Percentiles rank a stretch among this genome's conserved stretches.
phyloP scores from a whole-genome alignment of 2,329 filamentous ascomycete genomes.

The Fusarium denticulatum region DNA sequence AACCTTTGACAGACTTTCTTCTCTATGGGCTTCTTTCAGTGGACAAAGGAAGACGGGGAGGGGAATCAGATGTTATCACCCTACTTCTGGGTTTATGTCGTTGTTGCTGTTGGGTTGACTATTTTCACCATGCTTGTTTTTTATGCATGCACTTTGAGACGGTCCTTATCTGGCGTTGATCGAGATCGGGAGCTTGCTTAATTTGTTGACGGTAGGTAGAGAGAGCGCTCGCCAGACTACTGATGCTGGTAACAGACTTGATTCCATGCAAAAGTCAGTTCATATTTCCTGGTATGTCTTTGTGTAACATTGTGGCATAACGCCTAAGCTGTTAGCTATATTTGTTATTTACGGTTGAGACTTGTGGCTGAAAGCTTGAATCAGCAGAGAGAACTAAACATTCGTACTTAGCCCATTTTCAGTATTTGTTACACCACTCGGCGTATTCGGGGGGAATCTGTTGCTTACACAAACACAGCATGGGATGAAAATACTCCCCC shows the following conservation, averaged over 20 bases:
- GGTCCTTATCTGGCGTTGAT: accelerated
- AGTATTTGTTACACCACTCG: not conserved
- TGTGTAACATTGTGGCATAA: no score
- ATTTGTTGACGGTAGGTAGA: no score
- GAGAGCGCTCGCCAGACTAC: not conserved
- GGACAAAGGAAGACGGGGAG: not conserved
- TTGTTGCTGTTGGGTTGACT: not conserved
- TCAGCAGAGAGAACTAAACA: no score
- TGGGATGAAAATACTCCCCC: not conserved
- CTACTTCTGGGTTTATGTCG: not conserved
- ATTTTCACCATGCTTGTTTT: not conserved
- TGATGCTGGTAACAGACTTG: not conserved
- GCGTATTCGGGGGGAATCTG: not conserved
- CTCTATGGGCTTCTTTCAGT: conserved; percentile 9
- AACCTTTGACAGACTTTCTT: not conserved
- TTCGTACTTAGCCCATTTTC: no score
- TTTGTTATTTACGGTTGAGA: no score
- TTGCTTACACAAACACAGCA: not conserved
- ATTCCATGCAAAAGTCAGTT: not conserved
- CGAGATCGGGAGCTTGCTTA: not conserved
- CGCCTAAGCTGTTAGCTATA: no score
- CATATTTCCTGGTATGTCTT: not conserved
- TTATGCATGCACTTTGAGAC: not conserved
- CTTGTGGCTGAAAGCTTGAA: no score
- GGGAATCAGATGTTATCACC: accelerated